phyloP scores from a whole-genome alignment of 805 yeast genomes.

The Blastobotrys muscicola region DNA sequence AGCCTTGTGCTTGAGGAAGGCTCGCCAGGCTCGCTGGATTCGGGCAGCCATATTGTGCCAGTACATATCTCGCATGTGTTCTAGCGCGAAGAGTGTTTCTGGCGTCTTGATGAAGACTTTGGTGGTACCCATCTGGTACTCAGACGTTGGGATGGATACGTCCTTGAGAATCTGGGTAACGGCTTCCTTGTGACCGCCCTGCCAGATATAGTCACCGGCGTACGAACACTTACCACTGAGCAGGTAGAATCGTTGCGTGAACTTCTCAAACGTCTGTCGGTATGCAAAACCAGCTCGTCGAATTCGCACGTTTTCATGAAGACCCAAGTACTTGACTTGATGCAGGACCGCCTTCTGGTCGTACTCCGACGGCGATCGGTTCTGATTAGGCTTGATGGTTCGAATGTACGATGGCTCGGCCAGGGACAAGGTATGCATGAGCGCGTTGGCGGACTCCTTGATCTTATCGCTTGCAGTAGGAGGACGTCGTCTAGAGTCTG shows the following conservation, averaged over 20 bases:
- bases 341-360: constrained; percentile 85
- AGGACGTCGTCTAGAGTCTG: constrained; percentile 67
- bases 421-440: constrained; percentile 80
- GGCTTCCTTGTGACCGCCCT: constrained; percentile 49
- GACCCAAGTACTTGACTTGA: constrained; percentile 90
- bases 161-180: constrained; percentile 43
- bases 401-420: constrained; percentile 95
- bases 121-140: constrained; percentile 85
- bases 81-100: constrained; percentile 89
- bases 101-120: constrained; percentile 95
- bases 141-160: constrained; percentile 63
- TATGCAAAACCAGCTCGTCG: constrained; percentile 99
- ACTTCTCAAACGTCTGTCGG: constrained; percentile 92
- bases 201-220: constrained; percentile 71
- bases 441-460: constrained; percentile 78
- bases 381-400: constrained; percentile 95
- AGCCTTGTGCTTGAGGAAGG: constrained; percentile 66
- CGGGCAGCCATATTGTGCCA: constrained; percentile 98
- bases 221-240: constrained; percentile 85
- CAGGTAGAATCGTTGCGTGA: constrained; percentile 87
- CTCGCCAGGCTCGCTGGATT: constrained; percentile 94
- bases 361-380: constrained; percentile 81
- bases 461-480: constrained; percentile 96
- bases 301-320: constrained; percentile 93
- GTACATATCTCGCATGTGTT: constrained; percentile 91